A percentile compares a stretch with the other conserved stretches of the same genome.
Evolutionary conservation across 169 alveolate species (phyloP).

Genomic region (Cryptosporidium canis): DNA sequence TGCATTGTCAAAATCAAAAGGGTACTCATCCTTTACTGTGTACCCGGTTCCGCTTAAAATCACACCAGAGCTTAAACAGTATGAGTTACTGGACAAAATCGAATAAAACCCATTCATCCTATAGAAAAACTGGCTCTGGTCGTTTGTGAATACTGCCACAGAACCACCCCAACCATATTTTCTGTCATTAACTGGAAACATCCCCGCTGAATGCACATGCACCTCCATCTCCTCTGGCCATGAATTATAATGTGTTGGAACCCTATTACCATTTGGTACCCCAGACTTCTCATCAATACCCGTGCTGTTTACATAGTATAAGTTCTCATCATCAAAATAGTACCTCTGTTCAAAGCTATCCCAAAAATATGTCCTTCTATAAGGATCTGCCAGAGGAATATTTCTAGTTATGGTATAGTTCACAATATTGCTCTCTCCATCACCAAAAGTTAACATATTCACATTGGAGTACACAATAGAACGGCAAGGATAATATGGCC

Average conservation of each 20-base stretch:
- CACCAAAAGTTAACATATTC: constrained; percentile 9
- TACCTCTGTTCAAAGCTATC: constrained; percentile 25
- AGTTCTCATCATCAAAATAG: constrained; percentile 22
- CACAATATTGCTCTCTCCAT: neutral
- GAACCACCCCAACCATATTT: constrained; percentile 39
- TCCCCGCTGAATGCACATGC: constrained; percentile 48
- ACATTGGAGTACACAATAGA: constrained; percentile 14
- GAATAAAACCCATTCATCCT: constrained; percentile 32
- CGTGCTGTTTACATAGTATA: constrained; percentile 60
- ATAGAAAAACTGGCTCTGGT: constrained; percentile 42
- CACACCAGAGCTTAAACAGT: neutral
- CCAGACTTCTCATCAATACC: constrained; percentile 63
- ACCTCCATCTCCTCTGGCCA: constrained; percentile 56
- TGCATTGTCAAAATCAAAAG: constrained; percentile 48
- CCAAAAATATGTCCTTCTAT: constrained; percentile 23
- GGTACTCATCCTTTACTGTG: neutral
- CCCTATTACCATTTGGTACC: constrained; percentile 33
- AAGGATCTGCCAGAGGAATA: constrained; percentile 69
- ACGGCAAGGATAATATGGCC: constrained; percentile 57
- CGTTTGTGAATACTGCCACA: constrained; percentile 22
- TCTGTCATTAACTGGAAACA: constrained; percentile 17
- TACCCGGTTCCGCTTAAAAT: constrained; percentile 38
- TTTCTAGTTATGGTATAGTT: constrained; percentile 32
- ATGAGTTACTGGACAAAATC: constrained; percentile 1
- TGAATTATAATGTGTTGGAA: constrained; percentile 25